These are phyloP conservation scores for Mycena indigotica DNA, from an alignment of 768 basidiomycete species.

Conservation along the genomic window DNA sequence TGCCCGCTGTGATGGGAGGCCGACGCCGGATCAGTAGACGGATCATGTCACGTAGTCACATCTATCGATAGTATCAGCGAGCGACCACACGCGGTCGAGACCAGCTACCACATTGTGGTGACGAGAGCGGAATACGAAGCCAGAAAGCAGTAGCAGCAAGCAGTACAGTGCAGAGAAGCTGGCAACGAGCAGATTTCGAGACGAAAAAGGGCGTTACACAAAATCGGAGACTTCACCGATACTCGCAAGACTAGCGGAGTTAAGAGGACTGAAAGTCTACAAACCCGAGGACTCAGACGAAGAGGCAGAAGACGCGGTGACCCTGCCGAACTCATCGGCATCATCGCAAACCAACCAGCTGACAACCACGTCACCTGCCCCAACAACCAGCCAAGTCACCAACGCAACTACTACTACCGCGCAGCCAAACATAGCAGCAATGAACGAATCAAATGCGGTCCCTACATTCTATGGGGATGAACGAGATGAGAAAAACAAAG, in stretches of 20 bases:
- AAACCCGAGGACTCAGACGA: too few relatives aligned
- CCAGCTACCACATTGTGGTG: constrained; percentile 6
- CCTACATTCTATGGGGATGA: constrained; percentile 13
- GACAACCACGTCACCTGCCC: not conserved
- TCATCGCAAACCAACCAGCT: too few relatives aligned
- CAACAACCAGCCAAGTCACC: not conserved
- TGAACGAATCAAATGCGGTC: not conserved
- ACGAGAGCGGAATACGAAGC: constrained; percentile 5
- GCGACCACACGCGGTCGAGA: not conserved
- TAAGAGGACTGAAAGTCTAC: too few relatives aligned
- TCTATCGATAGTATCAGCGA: not conserved
- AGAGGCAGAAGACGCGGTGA: not conserved
- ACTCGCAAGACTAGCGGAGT: too few relatives aligned
- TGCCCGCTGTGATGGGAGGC: too few relatives aligned
- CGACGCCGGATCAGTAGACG: too few relatives aligned
- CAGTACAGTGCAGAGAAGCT: too few relatives aligned
- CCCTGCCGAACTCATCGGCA: not conserved
- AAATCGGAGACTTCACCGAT: too few relatives aligned
- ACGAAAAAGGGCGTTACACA: too few relatives aligned
- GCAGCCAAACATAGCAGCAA: not conserved
- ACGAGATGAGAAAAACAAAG: not conserved
- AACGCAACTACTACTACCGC: not conserved
- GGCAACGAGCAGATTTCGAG: too few relatives aligned
- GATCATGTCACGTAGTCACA: not conserved
- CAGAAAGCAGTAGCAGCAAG: too few relatives aligned